Evolutionary conservation across 2,329 filamentous ascomycete species (phyloP).

Genomic region (Colletotrichum phormii): DNA sequence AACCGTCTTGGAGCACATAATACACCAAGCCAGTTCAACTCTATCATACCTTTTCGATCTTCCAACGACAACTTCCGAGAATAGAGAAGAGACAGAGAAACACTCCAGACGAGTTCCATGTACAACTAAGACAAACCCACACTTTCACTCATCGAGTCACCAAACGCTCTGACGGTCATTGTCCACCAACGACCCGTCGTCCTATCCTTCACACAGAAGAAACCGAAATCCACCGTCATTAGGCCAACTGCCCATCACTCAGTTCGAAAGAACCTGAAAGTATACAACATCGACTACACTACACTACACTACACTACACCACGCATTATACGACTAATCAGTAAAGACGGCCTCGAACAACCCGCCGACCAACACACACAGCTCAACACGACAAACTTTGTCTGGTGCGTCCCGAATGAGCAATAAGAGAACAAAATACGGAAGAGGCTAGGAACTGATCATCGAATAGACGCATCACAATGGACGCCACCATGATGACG

Average conservation of each 20-base stretch:
- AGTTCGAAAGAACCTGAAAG: constrained; percentile 39
- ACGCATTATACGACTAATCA: constrained; percentile 15
- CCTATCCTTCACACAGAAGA: constrained; percentile 53
- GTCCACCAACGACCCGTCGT: constrained; percentile 51
- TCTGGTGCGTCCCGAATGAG: constrained; percentile 45
- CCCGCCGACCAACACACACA: constrained; percentile 30
- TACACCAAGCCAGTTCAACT: constrained; percentile 43
- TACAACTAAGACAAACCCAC: constrained; percentile 43
- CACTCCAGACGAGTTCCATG: constrained; percentile 46
- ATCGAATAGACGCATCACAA: constrained; percentile 54
- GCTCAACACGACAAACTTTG: constrained; percentile 37
- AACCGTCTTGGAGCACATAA: constrained; percentile 40
- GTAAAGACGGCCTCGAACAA: constrained; percentile 18
- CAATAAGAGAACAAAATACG: not conserved
- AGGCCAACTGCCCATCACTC: constrained; percentile 46
- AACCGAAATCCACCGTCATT: constrained; percentile 42
- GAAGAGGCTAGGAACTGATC: constrained; percentile 37
- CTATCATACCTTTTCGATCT: constrained; percentile 43
- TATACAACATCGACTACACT: constrained; percentile 42
- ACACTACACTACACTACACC: constrained; percentile 17
- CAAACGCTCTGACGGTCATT: constrained; percentile 34
- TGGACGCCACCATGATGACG: constrained; percentile 72
- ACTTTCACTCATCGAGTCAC: constrained; percentile 37
- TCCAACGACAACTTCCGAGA: constrained; percentile 30
- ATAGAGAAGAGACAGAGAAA: constrained; percentile 25